Conservation (phyloP, 2,329 filamentous ascomycete species). For the Verticillium tricorpus region DNA sequence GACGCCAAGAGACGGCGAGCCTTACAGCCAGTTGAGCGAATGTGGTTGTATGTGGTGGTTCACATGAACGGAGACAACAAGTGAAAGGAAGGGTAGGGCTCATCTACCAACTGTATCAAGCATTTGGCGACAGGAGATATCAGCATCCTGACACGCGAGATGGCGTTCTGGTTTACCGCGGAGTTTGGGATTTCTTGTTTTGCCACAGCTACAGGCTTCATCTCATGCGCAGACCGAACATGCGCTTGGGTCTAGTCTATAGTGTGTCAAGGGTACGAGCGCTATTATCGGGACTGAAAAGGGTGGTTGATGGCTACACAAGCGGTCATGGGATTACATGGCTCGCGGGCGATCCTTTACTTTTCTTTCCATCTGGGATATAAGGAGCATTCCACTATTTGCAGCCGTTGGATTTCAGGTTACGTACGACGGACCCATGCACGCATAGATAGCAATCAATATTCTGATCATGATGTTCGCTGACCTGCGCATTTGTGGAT, state of each 20-base stretch:
- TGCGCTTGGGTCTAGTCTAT: background rate
- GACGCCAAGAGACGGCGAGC: conserved; percentile 6
- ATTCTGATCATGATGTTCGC: background rate
- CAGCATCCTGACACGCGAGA: background rate
- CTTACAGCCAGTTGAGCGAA: conserved; percentile 35
- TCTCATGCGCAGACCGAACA: background rate
- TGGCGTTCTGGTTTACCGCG: background rate
- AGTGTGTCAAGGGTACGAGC: background rate
- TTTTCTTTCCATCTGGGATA: background rate
- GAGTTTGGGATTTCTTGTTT: background rate
- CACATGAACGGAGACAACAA: conserved; percentile 22
- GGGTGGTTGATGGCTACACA: background rate
- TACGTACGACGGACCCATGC: background rate
- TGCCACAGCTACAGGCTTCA: background rate
- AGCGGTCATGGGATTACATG: background rate
- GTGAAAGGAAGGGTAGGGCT: background rate
- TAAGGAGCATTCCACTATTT: background rate
- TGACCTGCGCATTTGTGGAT: background rate
- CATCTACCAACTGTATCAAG: background rate
- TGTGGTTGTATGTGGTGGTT: conserved; percentile 53
- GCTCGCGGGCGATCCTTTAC: background rate
- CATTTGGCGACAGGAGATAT: background rate
- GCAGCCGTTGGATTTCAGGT: background rate
- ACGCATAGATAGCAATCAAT: background rate
- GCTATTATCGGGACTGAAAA: background rate